Evolutionary conservation across 2,329 filamentous ascomycete genomes (phyloP), one percentile per base, ranked within the genome.

Genomic region (Dactylonectria estremocensis): DNA sequence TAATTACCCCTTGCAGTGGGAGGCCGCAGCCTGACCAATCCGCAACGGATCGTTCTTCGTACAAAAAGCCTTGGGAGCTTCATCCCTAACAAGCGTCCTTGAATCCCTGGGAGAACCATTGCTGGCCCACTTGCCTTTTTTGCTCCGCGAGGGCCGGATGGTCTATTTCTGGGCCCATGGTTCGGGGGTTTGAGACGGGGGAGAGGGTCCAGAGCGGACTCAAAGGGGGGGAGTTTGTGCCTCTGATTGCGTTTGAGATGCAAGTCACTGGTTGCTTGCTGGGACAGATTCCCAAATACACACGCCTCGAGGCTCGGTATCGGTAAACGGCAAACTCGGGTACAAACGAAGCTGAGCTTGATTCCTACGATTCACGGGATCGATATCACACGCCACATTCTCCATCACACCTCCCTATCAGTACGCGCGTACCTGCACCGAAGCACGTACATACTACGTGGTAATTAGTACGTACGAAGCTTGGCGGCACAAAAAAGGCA

Each of bases 71-170:
- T 59, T 37, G 46, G 35, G 14, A 55, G 53, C 43, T 35, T 31
- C 24, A 20, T 28, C 5, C 31, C 52, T 18, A 33, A 62, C 31
- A 33, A 62, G 14, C 48, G 14, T 13, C 35, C 46, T 8, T 49
- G 11, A 20, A 55, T 56, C 52, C 61, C 31, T 45, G 37, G 28
- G 52, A 46, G 61, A 58, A 59, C 54, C 37, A 64, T 53, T 49
- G 33, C 20, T 11, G 61, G 55, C 54, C 61, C 61, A 53, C 59
- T 55, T 48, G 40, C 11, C 46, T 54, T 54, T 54, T 54, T 54
- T 40, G 6, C 31, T 54, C 50, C n/a, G 33, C 31, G 37, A 40
- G 50, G 50, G 31, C n/a, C 24, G 45, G 16, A 14, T 8, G 45
- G 35, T 54, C 49, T 37, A 46, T 22, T 52, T 49, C 35, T 46